These are phyloP conservation scores for Acanthochlamys bracteata DNA, from an alignment of 106 monocot species.

Conservation along the genomic window DNA sequence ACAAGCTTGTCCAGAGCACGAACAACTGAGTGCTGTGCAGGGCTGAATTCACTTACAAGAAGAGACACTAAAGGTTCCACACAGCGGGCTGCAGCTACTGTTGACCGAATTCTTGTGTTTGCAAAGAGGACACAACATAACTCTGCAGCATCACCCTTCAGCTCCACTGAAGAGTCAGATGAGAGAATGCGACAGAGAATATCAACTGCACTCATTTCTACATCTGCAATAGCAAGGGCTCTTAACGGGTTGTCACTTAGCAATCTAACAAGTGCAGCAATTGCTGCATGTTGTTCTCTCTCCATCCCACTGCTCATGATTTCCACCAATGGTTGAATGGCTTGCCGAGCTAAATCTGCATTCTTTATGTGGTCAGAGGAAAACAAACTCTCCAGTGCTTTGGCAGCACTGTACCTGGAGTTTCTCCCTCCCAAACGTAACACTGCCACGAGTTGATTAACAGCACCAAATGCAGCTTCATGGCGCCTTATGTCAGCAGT, in stretches of 20 bases:
- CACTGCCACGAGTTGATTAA: constrained; percentile 90
- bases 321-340: constrained; percentile 87
- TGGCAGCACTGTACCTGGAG: constrained; percentile 92
- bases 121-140: constrained; percentile 86
- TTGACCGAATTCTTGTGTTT: constrained; percentile 78
- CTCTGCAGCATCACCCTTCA: constrained; percentile 95
- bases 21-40: constrained; percentile 80
- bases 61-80: constrained; percentile 87
- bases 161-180: constrained; percentile 67
- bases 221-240: constrained; percentile 66
- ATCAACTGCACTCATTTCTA: constrained; percentile 92
- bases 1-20: constrained; percentile 82
- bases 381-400: constrained; percentile 94
- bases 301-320: constrained; percentile 82
- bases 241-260: constrained; percentile 72
- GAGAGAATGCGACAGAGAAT: constrained; percentile 91
- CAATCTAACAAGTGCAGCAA: constrained; percentile 76
- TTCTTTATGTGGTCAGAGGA: constrained; percentile 80
- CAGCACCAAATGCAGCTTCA: constrained; percentile 71
- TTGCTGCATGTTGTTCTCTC: constrained; percentile 94
- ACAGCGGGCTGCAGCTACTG: constrained; percentile 77
- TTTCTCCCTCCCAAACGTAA: constrained; percentile 89
- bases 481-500: constrained; percentile 73
- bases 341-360: constrained; percentile 67
- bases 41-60: constrained; percentile 41